phyloP scores from a whole-genome alignment of 306 rosid species.

The Ormosia emarginata region DNA sequence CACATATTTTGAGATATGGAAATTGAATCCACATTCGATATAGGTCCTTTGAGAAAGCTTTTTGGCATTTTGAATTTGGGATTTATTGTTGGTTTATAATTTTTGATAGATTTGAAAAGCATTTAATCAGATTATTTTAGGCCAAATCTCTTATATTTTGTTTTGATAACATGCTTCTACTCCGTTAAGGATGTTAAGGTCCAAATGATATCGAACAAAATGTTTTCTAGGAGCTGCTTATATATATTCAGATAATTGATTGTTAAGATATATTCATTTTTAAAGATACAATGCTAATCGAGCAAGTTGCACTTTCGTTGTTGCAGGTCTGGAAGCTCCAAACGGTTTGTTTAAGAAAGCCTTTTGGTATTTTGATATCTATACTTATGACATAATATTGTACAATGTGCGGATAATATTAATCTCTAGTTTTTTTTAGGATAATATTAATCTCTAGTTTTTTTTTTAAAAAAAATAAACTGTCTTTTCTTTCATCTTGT shows the following conservation, averaged over 20 bases:
- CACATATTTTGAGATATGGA: too few relatives aligned
- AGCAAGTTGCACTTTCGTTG: constrained; percentile 12
- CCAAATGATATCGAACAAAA: not conserved
- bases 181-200: not conserved
- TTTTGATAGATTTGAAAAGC: not conserved
- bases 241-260: constrained; percentile 7
- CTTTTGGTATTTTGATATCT: too few relatives aligned
- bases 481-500: too few relatives aligned
- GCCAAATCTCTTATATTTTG: not conserved
- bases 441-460: too few relatives aligned
- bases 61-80: too few relatives aligned
- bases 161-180: not conserved
- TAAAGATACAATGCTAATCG: constrained; percentile 14
- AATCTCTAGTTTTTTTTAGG: too few relatives aligned
- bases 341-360: constrained; percentile 74
- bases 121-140: not conserved
- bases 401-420: too few relatives aligned
- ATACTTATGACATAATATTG: too few relatives aligned
- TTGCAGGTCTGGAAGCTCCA: constrained; percentile 87
- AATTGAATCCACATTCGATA: too few relatives aligned
- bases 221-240: not conserved
- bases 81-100: too few relatives aligned
- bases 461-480: too few relatives aligned
- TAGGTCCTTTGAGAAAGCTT: too few relatives aligned
- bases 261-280: not conserved